phyloP scores from a whole-genome alignment of 2,329 filamentous ascomycete species.

The Seiridium cupressi region DNA sequence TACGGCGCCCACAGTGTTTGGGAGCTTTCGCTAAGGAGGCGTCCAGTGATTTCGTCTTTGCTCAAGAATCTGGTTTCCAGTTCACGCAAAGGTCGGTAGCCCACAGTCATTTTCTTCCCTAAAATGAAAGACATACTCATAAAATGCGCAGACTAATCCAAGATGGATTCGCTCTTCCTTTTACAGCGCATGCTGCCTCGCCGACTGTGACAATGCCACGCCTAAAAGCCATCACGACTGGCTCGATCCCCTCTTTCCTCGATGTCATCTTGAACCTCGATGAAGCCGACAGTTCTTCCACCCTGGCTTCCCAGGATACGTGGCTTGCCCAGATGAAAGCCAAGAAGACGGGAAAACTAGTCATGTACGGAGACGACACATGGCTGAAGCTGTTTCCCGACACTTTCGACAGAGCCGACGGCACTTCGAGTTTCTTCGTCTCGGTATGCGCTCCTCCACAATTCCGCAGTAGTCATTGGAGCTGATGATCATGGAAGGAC shows the following conservation, averaged over 20 bases:
- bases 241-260: slow-evolving; percentile 96
- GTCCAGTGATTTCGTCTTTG: slow-evolving; percentile 86
- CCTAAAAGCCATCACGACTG: slow-evolving; percentile 95
- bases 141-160: slow-evolving; percentile 68
- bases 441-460: slow-evolving; percentile 60
- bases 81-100: slow-evolving; percentile 80
- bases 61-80: slow-evolving; percentile 73
- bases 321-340: slow-evolving; percentile 93
- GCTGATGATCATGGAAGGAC: slow-evolving; percentile 59
- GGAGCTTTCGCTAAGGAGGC: not conserved
- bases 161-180: slow-evolving; percentile 80
- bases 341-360: slow-evolving; percentile 67
- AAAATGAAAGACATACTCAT: not conserved
- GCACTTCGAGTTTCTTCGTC: slow-evolving; percentile 97
- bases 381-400: slow-evolving; percentile 96
- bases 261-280: slow-evolving; percentile 96
- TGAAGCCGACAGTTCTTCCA: slow-evolving; percentile 88
- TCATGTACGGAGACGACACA: slow-evolving; percentile 98
- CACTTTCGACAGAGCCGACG: slow-evolving; percentile 83
- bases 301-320: slow-evolving; percentile 83
- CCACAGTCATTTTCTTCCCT: not conserved
- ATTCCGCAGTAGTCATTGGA: slow-evolving; percentile 17
- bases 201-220: slow-evolving; percentile 98
- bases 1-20: not conserved
- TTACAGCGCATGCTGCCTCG: slow-evolving; percentile 93